Percentiles rank a stretch among this genome's conserved stretches.
phyloP scores from a whole-genome alignment of 768 basidiomycete species.

The Clathrus columnatus region DNA sequence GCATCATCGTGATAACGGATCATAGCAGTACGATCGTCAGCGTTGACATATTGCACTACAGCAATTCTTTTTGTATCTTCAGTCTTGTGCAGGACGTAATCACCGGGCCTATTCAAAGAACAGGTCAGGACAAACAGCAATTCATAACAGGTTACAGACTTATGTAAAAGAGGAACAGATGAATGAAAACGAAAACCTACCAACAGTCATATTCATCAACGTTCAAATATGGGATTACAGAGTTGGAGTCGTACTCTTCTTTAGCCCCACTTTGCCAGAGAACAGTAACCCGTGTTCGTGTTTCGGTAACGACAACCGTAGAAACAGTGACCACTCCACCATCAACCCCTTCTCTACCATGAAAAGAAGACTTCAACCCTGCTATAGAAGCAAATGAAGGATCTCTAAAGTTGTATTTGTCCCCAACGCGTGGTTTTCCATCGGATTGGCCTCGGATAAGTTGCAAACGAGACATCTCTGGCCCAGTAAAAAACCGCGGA shows the following conservation, averaged over 20 bases:
- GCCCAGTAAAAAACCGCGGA: conserved; percentile 63
- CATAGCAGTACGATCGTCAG: conserved; percentile 58
- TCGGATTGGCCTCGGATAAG: conserved; percentile 53
- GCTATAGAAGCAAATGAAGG: conserved; percentile 15
- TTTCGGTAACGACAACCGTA: conserved; percentile 59
- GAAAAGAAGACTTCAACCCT: conserved; percentile 47
- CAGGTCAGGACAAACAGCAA: not conserved
- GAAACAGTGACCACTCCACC: conserved; percentile 42
- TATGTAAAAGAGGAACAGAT: not conserved
- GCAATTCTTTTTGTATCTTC: conserved; percentile 61
- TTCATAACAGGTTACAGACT: too few relatives aligned
- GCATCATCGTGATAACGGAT: conserved; percentile 50
- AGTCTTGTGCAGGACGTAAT: conserved; percentile 76
- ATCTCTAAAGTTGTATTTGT: conserved; percentile 57
- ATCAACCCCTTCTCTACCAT: conserved; percentile 43
- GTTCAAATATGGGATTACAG: conserved; percentile 74
- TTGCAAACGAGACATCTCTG: conserved; percentile 54
- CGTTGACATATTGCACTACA: conserved; percentile 72
- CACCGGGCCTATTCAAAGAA: conserved; percentile 65
- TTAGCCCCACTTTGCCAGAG: conserved; percentile 82
- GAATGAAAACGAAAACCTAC: conserved; percentile 40
- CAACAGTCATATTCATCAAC: conserved; percentile 91
- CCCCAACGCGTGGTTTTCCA: conserved; percentile 61
- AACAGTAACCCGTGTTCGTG: conserved; percentile 57
- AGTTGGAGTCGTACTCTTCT: conserved; percentile 51